Evolutionary conservation across 305 asterid genomes (phyloP).

Genomic region (Vinca major): DNA sequence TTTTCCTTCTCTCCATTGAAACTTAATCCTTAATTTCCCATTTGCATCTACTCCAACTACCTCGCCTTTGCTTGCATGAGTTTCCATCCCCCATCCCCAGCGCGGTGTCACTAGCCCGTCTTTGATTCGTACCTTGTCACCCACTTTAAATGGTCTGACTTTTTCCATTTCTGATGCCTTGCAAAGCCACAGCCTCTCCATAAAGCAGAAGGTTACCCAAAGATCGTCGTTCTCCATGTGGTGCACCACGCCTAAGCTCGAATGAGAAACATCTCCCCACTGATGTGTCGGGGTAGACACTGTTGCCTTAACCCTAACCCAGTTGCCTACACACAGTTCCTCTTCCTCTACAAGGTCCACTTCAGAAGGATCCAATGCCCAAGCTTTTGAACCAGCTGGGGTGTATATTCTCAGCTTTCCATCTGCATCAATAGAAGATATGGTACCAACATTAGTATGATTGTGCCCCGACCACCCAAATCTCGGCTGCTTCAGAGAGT

Average conservation of each 20-base stretch:
- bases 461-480: conserved; percentile 91
- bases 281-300: conserved; percentile 70
- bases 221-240: conserved; percentile 71
- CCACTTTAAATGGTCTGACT: conserved; percentile 48
- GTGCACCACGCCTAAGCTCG: conserved; percentile 85
- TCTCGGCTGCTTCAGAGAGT: conserved; percentile 62
- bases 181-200: conserved; percentile 78
- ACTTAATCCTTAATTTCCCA: conserved; percentile 86
- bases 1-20: conserved; percentile 84
- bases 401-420: conserved; percentile 84
- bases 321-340: conserved; percentile 49
- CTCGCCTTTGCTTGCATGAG: conserved; percentile 76
- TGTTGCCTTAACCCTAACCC: conserved; percentile 65
- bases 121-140: conserved; percentile 74
- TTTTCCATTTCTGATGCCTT: conserved; percentile 67
- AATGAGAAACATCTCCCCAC: conserved; percentile 71
- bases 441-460: conserved; percentile 57
- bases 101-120: conserved; percentile 72
- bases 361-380: conserved; percentile 89
- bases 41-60: conserved; percentile 91
- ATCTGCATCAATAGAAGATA: conserved; percentile 79
- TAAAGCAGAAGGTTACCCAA: conserved; percentile 82
- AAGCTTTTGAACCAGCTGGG: conserved; percentile 71
- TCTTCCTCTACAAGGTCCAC: conserved; percentile 65
- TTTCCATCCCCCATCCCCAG: conserved; percentile 99